Base-by-base conservation (phyloP, 257 asterid species). In the Jaltomata sinuosa region DNA sequence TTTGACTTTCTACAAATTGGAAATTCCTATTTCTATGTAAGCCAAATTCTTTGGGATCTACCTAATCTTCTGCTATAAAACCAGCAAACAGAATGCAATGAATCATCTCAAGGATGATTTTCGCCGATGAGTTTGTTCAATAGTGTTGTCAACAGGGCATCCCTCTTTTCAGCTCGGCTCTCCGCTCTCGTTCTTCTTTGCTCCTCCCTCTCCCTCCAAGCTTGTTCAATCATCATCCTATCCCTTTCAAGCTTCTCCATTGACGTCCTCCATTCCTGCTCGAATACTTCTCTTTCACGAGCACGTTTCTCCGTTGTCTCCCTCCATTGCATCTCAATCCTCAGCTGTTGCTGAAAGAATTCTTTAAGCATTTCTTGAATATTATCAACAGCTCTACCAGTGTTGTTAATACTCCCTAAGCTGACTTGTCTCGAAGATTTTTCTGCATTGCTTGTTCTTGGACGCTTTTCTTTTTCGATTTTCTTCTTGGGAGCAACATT, bases 221-320 rank as follows among this genome's bases (percentile, higher is more conserved):
- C 91, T 84, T 87, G 89, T 54, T 93, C 97, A 80, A 88, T 89
- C 88, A 85, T 85, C 40, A 91, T 54, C 88, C 89, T 90, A 87
- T 95, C 97, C 86, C 89, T 84, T 85, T 91, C 96, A 2, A 92
- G 97, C 9, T 83, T 91, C 91, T 88, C 94, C 95, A 91, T 94
- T 29, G 84, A 85, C 27, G 83, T 87, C 53, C 90, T 86, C 97
- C 97, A 95, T 83, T 91, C 96, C 47, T 86, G 87, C 90, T 95
- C 95, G 9, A 91, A 76, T 18, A 52, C 64, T 67, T 89, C 93
- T 86, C 95, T 89, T 84, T 93, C 93, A 42, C 85, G 80, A 4
- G 92, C 93, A 22, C 40, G 87, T 85, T 84, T 93, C 89, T 91
- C 94, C 91, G 89, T 84, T 0, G 87, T 36, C 88, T 91, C 95